Base-by-base conservation (phyloP, 1,284 basidiomycete genomes). In the Coriolopsis trogii region DNA sequence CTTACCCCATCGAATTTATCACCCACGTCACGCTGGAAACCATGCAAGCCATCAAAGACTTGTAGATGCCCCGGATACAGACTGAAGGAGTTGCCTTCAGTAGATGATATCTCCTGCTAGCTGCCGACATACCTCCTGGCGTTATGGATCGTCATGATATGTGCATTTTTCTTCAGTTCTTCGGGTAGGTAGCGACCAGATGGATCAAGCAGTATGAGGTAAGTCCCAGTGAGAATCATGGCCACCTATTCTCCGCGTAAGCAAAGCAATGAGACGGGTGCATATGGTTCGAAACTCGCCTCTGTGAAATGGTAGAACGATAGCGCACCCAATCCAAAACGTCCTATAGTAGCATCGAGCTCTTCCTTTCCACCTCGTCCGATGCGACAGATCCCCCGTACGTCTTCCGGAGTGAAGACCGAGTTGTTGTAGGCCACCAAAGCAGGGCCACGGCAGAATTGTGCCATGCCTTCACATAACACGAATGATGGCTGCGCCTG, bases 301-400 rank as follows among this genome's bases (percentile, higher is more conserved):
- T 80, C 78, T 1, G 74, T 73, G 41, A 80, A 71, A 51, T 80
- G 76, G 46, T 76, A 81, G 67, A 79, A 73, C 0, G 75, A 73
- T 7, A 80, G 64, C 6, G 76, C 73, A 6, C 79, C 79, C 10
- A 76, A 65, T 3, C 79, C 79, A 64, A 79, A 81, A 31, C 74
- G 73, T 2, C 79, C 79, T 43, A 80, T 79, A 3, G 67, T 73
- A 42, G 71, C 70, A 0, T 53, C 57, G 18, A 59, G 61, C 2
- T 55, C 67, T 12, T 60, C 57, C 58, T 81, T 80, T 0, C 76
- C 74, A 6, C 79, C 78, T 10, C 70, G 62, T 3, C 77, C 76
- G 3, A 77, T 72, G 15, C 63, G 56, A 25, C 73, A 66, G 26
- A 81, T 74, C 0, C 78, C 78, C 24, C 65, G 61, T 31, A 79